Conservation (phyloP, 225 moss, liverwort and hornwort species). For the Straminergon stramineum region DNA sequence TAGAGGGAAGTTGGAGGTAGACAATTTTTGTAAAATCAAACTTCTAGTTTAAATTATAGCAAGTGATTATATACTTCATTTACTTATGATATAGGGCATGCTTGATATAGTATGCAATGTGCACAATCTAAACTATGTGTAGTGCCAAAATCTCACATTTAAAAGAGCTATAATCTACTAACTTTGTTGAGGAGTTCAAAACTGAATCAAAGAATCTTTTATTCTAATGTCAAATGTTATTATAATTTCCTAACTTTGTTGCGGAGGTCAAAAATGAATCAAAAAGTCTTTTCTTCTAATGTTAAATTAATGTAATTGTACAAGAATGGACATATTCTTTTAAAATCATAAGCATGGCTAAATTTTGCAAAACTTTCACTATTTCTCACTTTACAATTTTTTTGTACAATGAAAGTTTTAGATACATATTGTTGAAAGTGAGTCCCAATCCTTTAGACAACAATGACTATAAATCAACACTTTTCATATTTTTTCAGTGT, state of each 20-base stretch:
- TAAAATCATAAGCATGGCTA: not conserved
- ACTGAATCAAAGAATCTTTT: not conserved
- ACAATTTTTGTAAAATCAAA: not conserved
- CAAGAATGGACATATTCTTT: too few relatives aligned
- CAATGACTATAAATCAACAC: not conserved
- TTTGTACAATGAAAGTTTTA: not conserved
- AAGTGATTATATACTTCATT: not conserved
- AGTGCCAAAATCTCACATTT: accelerated
- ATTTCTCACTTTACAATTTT: not conserved
- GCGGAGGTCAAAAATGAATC: not conserved
- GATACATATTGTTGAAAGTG: not conserved
- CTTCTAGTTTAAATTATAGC: not conserved
- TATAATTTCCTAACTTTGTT: not conserved
- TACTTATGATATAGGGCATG: accelerated
- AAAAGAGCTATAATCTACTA: not conserved
- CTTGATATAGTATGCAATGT: not conserved
- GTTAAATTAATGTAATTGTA: not conserved
- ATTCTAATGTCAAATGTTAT: not conserved
- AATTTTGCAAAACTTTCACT: not conserved
- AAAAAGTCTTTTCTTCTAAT: not conserved
- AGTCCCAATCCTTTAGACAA: too few relatives aligned
- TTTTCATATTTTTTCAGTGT: not conserved
- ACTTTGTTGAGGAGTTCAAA: not conserved
- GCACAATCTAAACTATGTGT: not conserved
- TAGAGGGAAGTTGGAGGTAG: accelerated